Conservation (phyloP, 176 grass and related monocot genomes). For the Alopecurus myosuroides region DNA sequence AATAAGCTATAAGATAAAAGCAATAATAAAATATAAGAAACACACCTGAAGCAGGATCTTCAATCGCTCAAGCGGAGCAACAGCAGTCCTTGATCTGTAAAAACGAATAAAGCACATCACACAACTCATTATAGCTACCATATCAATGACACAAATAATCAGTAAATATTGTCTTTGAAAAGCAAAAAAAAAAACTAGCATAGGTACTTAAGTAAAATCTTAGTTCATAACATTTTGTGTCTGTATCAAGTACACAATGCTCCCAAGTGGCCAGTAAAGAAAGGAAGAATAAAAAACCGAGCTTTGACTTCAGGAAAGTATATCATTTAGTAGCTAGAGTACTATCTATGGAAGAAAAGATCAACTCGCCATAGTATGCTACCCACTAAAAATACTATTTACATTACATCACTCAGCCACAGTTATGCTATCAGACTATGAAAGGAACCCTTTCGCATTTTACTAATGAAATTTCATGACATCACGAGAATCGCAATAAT, state of each 20-base stretch:
- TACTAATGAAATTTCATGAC: not conserved
- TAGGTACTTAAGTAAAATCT: not conserved
- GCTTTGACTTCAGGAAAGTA: not conserved
- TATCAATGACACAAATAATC: not conserved
- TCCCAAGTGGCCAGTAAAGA: not conserved
- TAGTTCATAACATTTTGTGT: not conserved
- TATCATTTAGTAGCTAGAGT: not conserved
- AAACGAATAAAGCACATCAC: conserved; percentile 1
- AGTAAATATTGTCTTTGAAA: not conserved
- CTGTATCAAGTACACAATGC: not conserved
- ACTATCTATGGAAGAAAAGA: not conserved
- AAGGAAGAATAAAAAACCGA: not conserved
- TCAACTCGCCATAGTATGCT: not conserved
- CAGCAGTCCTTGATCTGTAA: conserved; percentile 93
- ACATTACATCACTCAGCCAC: not conserved
- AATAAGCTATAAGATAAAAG: not conserved
- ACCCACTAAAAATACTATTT: not conserved
- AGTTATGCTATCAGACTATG: not conserved
- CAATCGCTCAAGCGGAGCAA: conserved; percentile 93
- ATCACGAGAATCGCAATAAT: not conserved
- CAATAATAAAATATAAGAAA: not conserved
- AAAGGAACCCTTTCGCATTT: not conserved
- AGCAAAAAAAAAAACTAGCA: not conserved
- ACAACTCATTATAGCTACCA: not conserved
- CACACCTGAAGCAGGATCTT: conserved; percentile 96